Evolutionary conservation across 345 rosid genomes (phyloP).

Genomic region (Moricandia moricandioides): DNA sequence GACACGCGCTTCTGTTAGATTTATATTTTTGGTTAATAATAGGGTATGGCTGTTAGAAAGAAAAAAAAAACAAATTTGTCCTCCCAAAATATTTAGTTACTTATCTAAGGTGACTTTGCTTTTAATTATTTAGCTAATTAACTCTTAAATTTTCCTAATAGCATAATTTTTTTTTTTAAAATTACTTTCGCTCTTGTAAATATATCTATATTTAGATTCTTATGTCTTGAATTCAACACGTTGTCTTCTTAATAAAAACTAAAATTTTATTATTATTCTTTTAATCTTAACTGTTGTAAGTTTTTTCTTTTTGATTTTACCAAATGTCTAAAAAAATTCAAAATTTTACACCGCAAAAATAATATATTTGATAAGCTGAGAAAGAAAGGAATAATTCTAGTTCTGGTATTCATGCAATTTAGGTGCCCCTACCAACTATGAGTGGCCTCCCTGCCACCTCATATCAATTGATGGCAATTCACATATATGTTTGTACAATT

Average conservation of each 20-base stretch:
- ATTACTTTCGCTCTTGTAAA: background rate
- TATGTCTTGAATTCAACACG: background rate
- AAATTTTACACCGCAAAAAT: background rate
- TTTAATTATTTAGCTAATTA: background rate
- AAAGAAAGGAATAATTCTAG: slow-evolving; percentile 21
- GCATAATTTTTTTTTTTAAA: too few species aligned
- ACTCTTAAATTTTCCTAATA: background rate
- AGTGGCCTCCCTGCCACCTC: slow-evolving; percentile 36
- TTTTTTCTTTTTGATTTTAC: background rate
- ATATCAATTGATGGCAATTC: slow-evolving; percentile 28
- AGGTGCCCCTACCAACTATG: slow-evolving; percentile 31
- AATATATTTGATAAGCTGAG: background rate
- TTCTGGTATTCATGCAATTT: slow-evolving; percentile 27
- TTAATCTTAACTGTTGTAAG: background rate
- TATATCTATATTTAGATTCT: background rate
- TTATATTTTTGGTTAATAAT: background rate
- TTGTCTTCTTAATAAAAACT: background rate
- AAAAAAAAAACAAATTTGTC: too few species aligned
- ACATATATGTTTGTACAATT: background rate
- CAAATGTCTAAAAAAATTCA: background rate
- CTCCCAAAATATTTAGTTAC: background rate
- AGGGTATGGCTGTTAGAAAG: too few species aligned
- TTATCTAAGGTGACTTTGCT: background rate
- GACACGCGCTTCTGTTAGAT: slow-evolving; percentile 20
- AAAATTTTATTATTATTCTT: background rate